A percentile compares a stretch with the other conserved stretches of the same genome.
phyloP scores from a whole-genome alignment of 805 yeast genomes.

The Metschnikowia reukaufii region DNA sequence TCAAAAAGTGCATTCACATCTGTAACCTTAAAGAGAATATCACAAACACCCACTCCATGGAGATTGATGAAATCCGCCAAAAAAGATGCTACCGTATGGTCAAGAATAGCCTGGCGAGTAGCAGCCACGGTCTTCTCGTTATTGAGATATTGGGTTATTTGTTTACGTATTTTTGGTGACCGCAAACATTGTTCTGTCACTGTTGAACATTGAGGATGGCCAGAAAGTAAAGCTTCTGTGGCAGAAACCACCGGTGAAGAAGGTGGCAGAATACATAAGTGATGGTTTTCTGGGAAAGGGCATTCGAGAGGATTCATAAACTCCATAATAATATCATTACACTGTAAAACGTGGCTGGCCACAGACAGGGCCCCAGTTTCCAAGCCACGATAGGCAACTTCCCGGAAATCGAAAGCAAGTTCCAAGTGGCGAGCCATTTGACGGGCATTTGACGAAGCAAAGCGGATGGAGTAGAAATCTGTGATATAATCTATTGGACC shows the following conservation, averaged over 20 bases:
- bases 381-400: slow-evolving; percentile 62
- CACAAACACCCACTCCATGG: slow-evolving; percentile 84
- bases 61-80: slow-evolving; percentile 28
- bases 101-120: slow-evolving; percentile 8
- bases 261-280: slow-evolving; percentile 2
- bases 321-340: slow-evolving; percentile 54
- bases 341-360: slow-evolving; percentile 59
- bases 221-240: slow-evolving; percentile 6
- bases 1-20: slow-evolving; percentile 46
- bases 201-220: slow-evolving; percentile 1
- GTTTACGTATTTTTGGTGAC: slow-evolving; percentile 1
- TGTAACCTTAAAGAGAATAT: slow-evolving; percentile 64
- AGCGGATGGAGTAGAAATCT: slow-evolving; percentile 62
- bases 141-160: not conserved
- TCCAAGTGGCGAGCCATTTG: slow-evolving; percentile 58
- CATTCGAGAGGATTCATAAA: slow-evolving; percentile 41
- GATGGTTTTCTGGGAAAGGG: slow-evolving; percentile 13
- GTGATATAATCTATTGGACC: slow-evolving; percentile 1
- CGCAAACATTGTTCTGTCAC: slow-evolving; percentile 6
- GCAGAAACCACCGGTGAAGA: slow-evolving; percentile 5
- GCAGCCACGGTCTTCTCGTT: not conserved
- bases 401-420: slow-evolving; percentile 59
- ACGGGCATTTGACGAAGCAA: slow-evolving; percentile 74
- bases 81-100: slow-evolving; percentile 10
- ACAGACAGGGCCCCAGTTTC: slow-evolving; percentile 62